phyloP scores from a whole-genome alignment of 352 stramenopile species.

The Aphanomyces invadans region DNA sequence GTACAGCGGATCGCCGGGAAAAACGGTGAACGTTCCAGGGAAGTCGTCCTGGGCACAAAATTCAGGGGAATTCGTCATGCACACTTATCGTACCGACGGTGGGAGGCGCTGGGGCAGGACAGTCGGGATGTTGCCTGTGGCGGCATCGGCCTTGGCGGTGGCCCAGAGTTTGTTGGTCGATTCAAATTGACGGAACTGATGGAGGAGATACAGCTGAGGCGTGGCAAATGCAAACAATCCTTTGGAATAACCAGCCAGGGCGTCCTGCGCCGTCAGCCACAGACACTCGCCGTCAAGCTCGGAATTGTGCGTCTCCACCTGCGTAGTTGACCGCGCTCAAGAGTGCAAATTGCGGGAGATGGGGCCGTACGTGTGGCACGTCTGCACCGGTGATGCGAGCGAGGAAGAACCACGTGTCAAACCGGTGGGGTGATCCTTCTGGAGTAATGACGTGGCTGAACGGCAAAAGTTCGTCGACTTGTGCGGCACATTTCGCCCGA shows the following conservation, averaged over 20 bases:
- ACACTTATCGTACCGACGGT: background rate
- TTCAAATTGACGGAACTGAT: conserved; percentile 7
- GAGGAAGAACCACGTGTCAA: conserved; percentile 25
- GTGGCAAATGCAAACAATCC: conserved; percentile 13
- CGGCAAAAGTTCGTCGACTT: conserved; percentile 9
- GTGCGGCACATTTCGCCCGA: background rate
- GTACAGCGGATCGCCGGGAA: conserved; percentile 10
- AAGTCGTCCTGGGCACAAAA: background rate
- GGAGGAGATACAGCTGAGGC: conserved; percentile 19
- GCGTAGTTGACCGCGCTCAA: background rate
- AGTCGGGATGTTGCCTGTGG: background rate
- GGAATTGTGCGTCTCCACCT: conserved; percentile 6
- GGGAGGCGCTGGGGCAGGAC: conserved; percentile 2
- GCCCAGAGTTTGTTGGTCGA: background rate
- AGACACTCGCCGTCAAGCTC: conserved; percentile 15
- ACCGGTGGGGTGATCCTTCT: conserved; percentile 15
- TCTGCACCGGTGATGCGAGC: background rate
- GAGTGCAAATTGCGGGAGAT: background rate
- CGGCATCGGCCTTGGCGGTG: background rate
- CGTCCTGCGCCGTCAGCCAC: conserved; percentile 12
- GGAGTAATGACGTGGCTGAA: conserved; percentile 21
- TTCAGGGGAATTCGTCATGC: background rate
- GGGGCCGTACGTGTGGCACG: background rate
- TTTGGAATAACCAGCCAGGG: background rate
- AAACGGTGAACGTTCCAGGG: background rate